Evolutionary conservation across 2,329 filamentous ascomycete species (phyloP).

Genomic region (Diaporthe eres): DNA sequence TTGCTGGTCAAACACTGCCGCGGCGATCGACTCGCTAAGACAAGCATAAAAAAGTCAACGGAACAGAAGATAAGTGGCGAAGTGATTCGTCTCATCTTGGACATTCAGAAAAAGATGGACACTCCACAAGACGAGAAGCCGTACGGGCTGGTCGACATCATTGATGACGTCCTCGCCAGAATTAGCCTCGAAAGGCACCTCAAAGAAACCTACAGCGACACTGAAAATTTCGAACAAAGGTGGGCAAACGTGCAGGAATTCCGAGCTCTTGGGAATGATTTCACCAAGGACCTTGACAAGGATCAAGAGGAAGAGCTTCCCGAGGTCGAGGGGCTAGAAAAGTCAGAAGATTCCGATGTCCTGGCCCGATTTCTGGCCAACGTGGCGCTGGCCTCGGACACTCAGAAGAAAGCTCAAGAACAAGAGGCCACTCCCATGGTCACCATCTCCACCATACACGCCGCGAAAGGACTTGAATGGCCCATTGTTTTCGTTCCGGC

Average conservation of each 20-base stretch:
- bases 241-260: conserved; percentile 94
- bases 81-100: conserved; percentile 61
- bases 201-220: conserved; percentile 76
- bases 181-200: conserved; percentile 83
- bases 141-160: conserved; percentile 61
- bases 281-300: conserved; percentile 62
- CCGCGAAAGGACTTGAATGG: conserved; percentile 97
- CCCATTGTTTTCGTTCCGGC: conserved; percentile 94
- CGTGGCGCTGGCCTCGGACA: conserved; percentile 86
- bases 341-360: conserved; percentile 73
- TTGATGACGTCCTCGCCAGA: conserved; percentile 71
- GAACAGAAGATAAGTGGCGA: conserved; percentile 68
- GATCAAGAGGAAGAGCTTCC: conserved; percentile 71
- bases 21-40: conserved; percentile 62
- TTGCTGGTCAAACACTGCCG: conserved; percentile 72
- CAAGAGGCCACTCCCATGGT: conserved; percentile 74
- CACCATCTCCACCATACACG: conserved; percentile 96
- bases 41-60: conserved; percentile 64
- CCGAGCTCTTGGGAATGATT: conserved; percentile 83
- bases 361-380: conserved; percentile 90
- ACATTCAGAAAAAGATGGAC: conserved; percentile 51
- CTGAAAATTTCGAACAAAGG: conserved; percentile 81
- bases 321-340: conserved; percentile 78
- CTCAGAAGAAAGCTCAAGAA: conserved; percentile 73
- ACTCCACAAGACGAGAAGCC: conserved; percentile 49